Conservation (phyloP, 345 rosid species). For the Camelina sativa region DNA sequence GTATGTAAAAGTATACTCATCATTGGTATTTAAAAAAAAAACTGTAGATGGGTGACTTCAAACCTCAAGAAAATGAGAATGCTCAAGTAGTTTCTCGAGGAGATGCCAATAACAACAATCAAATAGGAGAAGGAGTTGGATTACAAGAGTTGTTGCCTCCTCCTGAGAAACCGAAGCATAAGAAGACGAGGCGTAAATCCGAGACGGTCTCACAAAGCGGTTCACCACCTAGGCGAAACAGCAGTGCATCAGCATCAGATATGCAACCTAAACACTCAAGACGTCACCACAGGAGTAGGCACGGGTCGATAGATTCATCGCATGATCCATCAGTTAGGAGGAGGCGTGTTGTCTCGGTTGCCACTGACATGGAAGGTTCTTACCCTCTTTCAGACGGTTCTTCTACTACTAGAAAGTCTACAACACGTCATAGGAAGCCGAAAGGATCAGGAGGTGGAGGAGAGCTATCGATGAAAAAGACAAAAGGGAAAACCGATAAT, state of each 20-base stretch:
- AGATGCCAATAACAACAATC: conserved; percentile 35
- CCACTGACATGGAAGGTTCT: conserved; percentile 27
- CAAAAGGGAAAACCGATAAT: conserved; percentile 31
- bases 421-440: conserved; percentile 41
- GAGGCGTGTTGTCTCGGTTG: conserved; percentile 25
- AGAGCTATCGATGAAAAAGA: conserved; percentile 38
- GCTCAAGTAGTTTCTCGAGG: conserved; percentile 37
- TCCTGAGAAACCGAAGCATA: conserved; percentile 32
- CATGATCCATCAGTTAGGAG: conserved; percentile 43
- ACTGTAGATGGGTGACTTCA: conserved; percentile 46
- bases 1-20: conserved; percentile 2
- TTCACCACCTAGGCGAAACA: conserved; percentile 40
- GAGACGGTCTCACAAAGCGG: conserved; percentile 34
- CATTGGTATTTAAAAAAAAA: not conserved
- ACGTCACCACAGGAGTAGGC: conserved; percentile 40
- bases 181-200: conserved; percentile 39
- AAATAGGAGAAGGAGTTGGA: conserved; percentile 41
- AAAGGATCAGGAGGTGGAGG: conserved; percentile 43
- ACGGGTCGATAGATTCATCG: conserved; percentile 43
- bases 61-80: conserved; percentile 38
- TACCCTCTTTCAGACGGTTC: conserved; percentile 31
- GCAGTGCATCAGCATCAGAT: conserved; percentile 36
- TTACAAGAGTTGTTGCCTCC: conserved; percentile 41
- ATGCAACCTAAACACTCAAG: conserved; percentile 33
- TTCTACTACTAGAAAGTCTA: conserved; percentile 23